Evolutionary conservation across 2,329 filamentous ascomycete species (phyloP), one percentile per base, ranked within the genome.

Genomic region (Escovopsis weberi): DNA sequence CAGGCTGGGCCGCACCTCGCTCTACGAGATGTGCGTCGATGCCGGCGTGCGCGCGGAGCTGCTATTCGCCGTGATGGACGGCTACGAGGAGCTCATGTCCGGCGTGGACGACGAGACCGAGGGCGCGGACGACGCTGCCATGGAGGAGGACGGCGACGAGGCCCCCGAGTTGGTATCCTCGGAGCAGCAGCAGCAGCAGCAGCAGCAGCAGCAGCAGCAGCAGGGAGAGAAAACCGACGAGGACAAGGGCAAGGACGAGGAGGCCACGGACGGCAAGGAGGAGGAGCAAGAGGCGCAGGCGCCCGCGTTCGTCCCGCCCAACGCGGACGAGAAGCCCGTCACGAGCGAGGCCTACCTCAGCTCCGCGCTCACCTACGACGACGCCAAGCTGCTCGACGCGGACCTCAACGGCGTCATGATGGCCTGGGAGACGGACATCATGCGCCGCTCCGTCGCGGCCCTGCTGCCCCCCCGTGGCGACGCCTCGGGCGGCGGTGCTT

Each of bases 11-110:
- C 67, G 84, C 53, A 70, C 63, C 42, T 72, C 76, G 40, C 64
- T 95, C 33, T 96, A 98, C 58, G 75, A 82, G 35, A 61, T 87
- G 44, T 85, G 89, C 58, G 83, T 96, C 7, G 84, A 89, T 56
- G 89, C 89, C 2, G 91, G 91, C 12, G 85, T 94, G 43, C 73
- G 89, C 41, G 89, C 89, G 0, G 91, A 96, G 68, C 67, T 96
- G 59, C 65, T 98, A 15, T 75, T 96, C 54, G 82, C 79, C 47
- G 64, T 91, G 38, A 66, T 96, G 57, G 86, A 88, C 38, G 82
- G 79, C 12, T 96, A 94, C 55, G 80, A 89, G 61, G 68, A 70
- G 56, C 67, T 95, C 5, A 71, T 66, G 2, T 82, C 76, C 4
- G 70, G 64, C 0, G 72, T 66, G 30, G 72, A 70, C 12, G 54